Evolutionary conservation across 2,329 filamentous ascomycete genomes (phyloP), one percentile per base, ranked within the genome.

Genomic region (Ophiostoma ulmi): DNA sequence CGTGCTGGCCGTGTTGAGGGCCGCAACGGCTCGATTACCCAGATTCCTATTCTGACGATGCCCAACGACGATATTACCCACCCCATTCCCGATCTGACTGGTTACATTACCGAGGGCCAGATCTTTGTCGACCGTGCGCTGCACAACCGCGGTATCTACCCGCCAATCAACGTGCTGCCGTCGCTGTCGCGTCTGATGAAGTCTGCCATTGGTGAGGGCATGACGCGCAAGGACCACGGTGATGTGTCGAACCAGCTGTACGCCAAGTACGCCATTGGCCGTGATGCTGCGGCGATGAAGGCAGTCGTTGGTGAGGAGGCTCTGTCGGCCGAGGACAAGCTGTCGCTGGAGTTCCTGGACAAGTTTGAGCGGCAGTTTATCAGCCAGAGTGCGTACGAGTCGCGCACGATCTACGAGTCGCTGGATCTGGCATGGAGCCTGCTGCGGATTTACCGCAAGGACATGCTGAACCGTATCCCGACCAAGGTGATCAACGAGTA

Each of bases 1-100:
- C 94, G 95, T 84, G 95, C 95, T 76, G 95, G 95, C 78, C 95
- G 95, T 91, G 95, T 99, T 68, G 86, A 93, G 78, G 96, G 96
- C 76, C 92, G 96, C 77, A 97, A 98, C 78, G 95, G 96, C 73
- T 99, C 95, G 77, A 99, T 99, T 77, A 99, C 96, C 26, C 95
- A 99, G 83, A 97, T 99, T 77, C 95, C 95, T 72, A 99, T 99
- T 80, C 82, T 99, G 83, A 97, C 95, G 76, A 99, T 99, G 95
- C 95, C 95, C 78, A 99, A 99, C 88, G 94, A 99, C 79, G 94
- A 99, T 83, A 99, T 99, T 79, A 99, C 95, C 63, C 95, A 99
- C 80, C 96, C 95, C 58, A 99, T 99, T 79, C 96, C 96, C 74
- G 95, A 99, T 85, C 85, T 99, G 84, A 99, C 95, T 74, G 95